These are phyloP conservation scores for Phytopythium aichiense DNA, from an alignment of 352 stramenopile genomes.

Conservation along the genomic window DNA sequence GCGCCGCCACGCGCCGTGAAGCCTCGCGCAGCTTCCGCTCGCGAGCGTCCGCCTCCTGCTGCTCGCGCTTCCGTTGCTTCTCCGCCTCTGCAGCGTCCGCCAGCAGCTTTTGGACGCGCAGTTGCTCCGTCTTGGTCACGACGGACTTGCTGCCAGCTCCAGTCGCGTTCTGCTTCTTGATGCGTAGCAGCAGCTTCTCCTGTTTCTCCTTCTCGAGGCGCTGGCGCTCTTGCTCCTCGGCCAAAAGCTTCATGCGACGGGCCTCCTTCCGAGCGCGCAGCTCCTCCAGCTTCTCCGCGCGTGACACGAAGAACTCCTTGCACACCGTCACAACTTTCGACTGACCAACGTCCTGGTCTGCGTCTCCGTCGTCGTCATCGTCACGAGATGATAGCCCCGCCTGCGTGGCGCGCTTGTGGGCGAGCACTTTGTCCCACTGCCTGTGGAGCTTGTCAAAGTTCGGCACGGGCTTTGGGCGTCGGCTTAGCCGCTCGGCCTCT, in stretches of 20 bases:
- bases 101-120: constrained; percentile 49
- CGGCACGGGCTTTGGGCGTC: constrained; percentile 46
- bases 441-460: constrained; percentile 60
- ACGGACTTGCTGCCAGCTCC: constrained; percentile 8
- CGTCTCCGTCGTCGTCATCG: constrained; percentile 7
- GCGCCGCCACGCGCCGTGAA: constrained; percentile 39
- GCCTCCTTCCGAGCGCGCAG: constrained; percentile 46
- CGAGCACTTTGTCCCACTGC: constrained; percentile 39
- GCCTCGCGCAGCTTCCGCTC: constrained; percentile 40
- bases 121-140: constrained; percentile 48
- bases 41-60: constrained; percentile 43
- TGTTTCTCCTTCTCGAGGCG: constrained; percentile 24
- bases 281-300: constrained; percentile 29
- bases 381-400: neutral
- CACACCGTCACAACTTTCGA: neutral
- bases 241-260: constrained; percentile 31
- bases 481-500: constrained; percentile 18
- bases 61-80: constrained; percentile 30
- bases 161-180: constrained; percentile 11
- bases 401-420: constrained; percentile 15
- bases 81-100: constrained; percentile 26
- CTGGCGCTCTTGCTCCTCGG: constrained; percentile 32
- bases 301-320: constrained; percentile 46
- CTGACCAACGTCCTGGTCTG: constrained; percentile 6
- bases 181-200: constrained; percentile 25